These are phyloP conservation scores for Dispira parvispora DNA, from an alignment of 192 early-diverging fungal genomes.

Conservation along the genomic window DNA sequence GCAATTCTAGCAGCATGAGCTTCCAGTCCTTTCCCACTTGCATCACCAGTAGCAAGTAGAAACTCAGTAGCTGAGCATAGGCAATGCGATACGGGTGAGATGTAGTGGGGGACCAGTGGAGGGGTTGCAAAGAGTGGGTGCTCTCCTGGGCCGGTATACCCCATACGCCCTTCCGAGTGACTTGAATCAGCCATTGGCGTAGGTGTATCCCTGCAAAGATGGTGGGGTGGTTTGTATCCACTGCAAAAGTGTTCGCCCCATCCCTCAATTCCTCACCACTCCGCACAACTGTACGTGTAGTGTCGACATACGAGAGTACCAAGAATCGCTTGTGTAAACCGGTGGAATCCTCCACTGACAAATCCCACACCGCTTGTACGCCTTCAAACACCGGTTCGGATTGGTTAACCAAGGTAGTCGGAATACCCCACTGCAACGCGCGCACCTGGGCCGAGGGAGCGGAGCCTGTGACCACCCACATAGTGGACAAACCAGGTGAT, in stretches of 20 bases:
- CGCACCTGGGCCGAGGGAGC: not conserved
- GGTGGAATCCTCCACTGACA: not conserved
- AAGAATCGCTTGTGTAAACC: not conserved
- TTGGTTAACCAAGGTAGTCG: not conserved
- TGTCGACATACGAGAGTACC: not conserved
- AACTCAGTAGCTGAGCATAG: not conserved
- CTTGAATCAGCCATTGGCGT: not conserved
- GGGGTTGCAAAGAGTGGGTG: not conserved
- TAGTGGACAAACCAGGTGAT: not conserved
- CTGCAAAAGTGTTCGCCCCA: not conserved
- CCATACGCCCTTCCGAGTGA: not conserved
- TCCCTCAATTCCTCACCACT: not conserved
- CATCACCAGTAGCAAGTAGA: not conserved
- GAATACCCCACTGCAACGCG: not conserved
- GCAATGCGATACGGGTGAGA: not conserved
- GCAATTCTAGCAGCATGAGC: not conserved
- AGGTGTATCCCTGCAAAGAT: not conserved
- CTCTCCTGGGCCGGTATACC: not conserved
- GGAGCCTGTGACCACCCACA: not conserved
- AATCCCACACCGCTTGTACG: not conserved
- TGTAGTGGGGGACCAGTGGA: not conserved
- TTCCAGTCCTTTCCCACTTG: not conserved
- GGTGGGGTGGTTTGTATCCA: not conserved
- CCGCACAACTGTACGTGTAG: not conserved
- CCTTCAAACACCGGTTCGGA: not conserved